Base-by-base conservation (phyloP, 352 stramenopile genomes). In the Phytopythium aichiense region DNA sequence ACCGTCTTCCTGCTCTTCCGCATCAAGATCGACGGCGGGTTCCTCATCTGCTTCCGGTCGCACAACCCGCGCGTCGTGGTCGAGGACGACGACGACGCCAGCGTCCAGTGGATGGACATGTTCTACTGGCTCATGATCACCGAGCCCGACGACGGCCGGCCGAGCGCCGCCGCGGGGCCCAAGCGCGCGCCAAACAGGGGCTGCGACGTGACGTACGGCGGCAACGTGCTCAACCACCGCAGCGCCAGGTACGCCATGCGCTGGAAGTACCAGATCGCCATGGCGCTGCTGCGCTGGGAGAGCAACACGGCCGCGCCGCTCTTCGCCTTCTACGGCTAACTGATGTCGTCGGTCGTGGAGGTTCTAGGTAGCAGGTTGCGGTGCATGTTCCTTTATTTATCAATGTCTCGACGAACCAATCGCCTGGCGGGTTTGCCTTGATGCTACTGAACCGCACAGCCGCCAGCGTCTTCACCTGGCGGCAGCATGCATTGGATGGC, bases 241-340 rank as follows among this genome's bases (percentile, higher is more conserved):
- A 89, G 81, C 53, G 66, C 74, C 16, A 71, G 88, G 59, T 79
- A 91, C 53, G 83, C 83, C 13, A 81, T 71, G 8, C 76, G 77
- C 18, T 92, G 83, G 83, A 92, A 90, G 64, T 92, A 92, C 67
- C 79, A 92, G 68, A 89, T 92, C 64, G 81, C 81, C 16, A 89
- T 92, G 77, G 76, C 83, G 37, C 65, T 90, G 33, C 63, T 92
- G 60, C 70, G 83, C 22, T 92, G 83, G 83, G 83, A 92, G 64
- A 92, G 83, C 65, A 92, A 89, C 65, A 80, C 83, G 51, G 79
- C 86, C 11, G 81, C 83, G 55, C 81, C 81, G 48, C 72, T 92
- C 7, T 92, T 92, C 31, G 72, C 76, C 35, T 73, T 91, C 22
- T 82, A 79, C 53, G 76, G 79, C 30, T 89, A 65, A 76, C 13